Evolutionary conservation across 164 flowering plant genomes (phyloP).

Genomic region (Aristolochia contorta): DNA sequence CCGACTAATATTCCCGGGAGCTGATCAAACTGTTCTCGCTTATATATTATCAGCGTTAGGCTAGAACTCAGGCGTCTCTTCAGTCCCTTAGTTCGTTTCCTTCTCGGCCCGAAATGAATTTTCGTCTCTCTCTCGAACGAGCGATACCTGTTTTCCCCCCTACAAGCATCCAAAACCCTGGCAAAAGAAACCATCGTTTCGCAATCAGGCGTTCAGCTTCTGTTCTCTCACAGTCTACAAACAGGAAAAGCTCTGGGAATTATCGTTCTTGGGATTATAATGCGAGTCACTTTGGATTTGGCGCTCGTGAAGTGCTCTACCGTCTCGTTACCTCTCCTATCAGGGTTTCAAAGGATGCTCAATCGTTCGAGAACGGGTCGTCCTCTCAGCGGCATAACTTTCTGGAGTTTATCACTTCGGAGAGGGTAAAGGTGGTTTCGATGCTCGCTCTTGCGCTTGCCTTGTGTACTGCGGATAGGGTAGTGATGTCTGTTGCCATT

Average conservation of each 20-base stretch:
- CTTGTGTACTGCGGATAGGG: slow-evolving; percentile 90
- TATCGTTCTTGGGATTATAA: slow-evolving; percentile 2
- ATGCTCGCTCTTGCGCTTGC: slow-evolving; percentile 81
- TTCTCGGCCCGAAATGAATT: slow-evolving; percentile 5
- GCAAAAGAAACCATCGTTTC: not conserved
- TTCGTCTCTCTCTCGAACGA: slow-evolving; percentile 1
- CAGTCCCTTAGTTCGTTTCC: not conserved
- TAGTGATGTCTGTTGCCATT: slow-evolving; percentile 94
- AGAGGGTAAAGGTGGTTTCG: slow-evolving; percentile 85
- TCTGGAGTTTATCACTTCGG: slow-evolving; percentile 83
- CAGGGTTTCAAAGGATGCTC: slow-evolving; percentile 31
- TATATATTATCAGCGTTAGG: too few species aligned
- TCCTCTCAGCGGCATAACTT: slow-evolving; percentile 32
- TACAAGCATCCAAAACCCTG: slow-evolving; percentile 4
- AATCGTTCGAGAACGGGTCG: slow-evolving; percentile 11
- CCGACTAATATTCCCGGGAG: too few species aligned
- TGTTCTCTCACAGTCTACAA: not conserved
- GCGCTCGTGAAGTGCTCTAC: not conserved
- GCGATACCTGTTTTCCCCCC: not conserved
- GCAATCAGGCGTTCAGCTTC: not conserved
- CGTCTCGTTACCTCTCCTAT: not conserved
- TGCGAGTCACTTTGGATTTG: not conserved
- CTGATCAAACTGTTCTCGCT: too few species aligned
- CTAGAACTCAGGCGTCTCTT: too few species aligned
- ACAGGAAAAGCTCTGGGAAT: not conserved